Evolutionary conservation across 2,329 filamentous ascomycete genomes (phyloP).

Genomic region (Hymenoscyphus repandus): DNA sequence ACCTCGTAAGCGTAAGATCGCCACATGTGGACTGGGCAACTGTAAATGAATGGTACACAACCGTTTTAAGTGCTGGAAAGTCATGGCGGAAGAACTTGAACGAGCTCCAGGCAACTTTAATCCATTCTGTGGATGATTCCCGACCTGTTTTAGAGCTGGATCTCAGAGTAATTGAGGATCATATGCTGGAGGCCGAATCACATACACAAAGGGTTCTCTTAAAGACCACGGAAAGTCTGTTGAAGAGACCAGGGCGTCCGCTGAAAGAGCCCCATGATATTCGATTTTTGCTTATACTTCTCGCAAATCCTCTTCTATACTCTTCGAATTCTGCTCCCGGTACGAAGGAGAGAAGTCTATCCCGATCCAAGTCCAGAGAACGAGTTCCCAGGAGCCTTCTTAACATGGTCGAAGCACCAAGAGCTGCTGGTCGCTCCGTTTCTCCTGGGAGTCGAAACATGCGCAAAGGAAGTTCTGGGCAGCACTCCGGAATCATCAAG

Average conservation of each 20-base stretch:
- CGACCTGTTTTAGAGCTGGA: constrained; percentile 19
- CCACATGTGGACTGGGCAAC: constrained; percentile 72
- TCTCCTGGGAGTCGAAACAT: constrained; percentile 11
- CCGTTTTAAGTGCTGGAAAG: constrained; percentile 61
- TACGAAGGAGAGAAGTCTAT: constrained; percentile 13
- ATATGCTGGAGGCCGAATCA: constrained; percentile 56
- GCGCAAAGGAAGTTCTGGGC: constrained; percentile 40
- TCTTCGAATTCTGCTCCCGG: constrained; percentile 29
- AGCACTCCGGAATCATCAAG: constrained; percentile 81
- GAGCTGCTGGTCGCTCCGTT: constrained; percentile 3
- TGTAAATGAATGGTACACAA: constrained; percentile 68
- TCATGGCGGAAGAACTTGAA: constrained; percentile 60
- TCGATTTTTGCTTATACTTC: constrained; percentile 71
- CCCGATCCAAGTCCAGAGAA: constrained; percentile 24
- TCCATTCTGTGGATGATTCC: constrained; percentile 16
- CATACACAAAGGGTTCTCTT: constrained; percentile 66
- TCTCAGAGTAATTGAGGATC: constrained; percentile 42
- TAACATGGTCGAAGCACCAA: constrained; percentile 6
- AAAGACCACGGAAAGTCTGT: constrained; percentile 70
- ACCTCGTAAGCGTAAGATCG: constrained; percentile 51
- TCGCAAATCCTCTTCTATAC: constrained; percentile 73
- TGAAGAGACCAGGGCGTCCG: constrained; percentile 72
- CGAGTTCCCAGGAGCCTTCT: constrained; percentile 1
- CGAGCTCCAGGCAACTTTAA: constrained; percentile 38
- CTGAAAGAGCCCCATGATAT: constrained; percentile 64